phyloP scores from a whole-genome alignment of 768 basidiomycete species.

The Vararia minispora region DNA sequence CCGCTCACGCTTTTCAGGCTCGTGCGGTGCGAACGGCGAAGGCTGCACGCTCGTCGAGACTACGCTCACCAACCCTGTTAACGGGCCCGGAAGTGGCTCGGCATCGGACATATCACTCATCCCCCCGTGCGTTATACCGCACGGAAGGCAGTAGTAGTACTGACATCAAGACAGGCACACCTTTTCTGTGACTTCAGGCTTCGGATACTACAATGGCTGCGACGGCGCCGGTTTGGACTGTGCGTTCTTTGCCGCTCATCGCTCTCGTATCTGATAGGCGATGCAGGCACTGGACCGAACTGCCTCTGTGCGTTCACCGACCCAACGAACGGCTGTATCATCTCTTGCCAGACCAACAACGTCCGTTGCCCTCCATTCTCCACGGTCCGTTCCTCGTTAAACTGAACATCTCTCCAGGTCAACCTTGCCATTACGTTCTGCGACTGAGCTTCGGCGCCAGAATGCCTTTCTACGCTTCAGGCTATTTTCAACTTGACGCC shows the following conservation, averaged over 20 bases:
- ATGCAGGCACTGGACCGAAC: too few relatives aligned
- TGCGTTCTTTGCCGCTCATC: too few relatives aligned
- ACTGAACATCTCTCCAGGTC: too few relatives aligned
- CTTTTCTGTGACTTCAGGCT: conserved; percentile 26
- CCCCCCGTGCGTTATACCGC: conserved; percentile 24
- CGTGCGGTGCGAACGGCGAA: too few relatives aligned
- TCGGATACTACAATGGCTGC: conserved; percentile 35
- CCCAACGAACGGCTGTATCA: conserved; percentile 36
- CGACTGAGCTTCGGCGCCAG: too few relatives aligned
- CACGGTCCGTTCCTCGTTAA: too few relatives aligned
- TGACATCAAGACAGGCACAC: conserved; percentile 25
- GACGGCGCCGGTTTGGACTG: conserved; percentile 33
- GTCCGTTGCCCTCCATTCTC: too few relatives aligned
- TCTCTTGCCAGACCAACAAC: conserved; percentile 30
- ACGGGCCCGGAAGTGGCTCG: conserved; percentile 33
- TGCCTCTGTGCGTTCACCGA: conserved; percentile 35
- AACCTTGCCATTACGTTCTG: conserved; percentile 4
- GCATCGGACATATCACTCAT: conserved; percentile 40
- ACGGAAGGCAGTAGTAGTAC: not conserved
- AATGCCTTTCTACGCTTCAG: too few relatives aligned
- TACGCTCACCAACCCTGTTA: conserved; percentile 32
- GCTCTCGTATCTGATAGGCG: too few relatives aligned
- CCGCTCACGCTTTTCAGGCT: too few relatives aligned
- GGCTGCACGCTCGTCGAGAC: conserved; percentile 34
- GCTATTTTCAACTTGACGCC: too few relatives aligned